phyloP scores from a whole-genome alignment of 768 basidiomycete species.

The Pleurotus tuber-regium region DNA sequence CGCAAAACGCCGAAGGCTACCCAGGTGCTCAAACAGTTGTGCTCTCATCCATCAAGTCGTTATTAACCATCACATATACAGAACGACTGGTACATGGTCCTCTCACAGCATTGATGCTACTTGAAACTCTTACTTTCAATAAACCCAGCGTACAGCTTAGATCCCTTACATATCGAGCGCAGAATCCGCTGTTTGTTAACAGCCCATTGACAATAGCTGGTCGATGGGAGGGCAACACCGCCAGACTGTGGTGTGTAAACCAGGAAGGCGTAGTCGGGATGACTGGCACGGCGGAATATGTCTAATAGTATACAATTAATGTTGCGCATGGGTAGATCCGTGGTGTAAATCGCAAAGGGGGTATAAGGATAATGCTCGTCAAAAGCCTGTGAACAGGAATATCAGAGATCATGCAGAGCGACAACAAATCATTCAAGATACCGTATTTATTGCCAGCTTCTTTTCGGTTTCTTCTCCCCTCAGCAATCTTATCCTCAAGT shows the following conservation, averaged over 20 bases:
- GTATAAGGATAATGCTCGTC: slow-evolving; percentile 27
- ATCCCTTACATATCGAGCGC: slow-evolving; percentile 59
- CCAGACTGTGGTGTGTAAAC: slow-evolving; percentile 40
- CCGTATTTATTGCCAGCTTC: slow-evolving; percentile 93
- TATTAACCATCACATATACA: slow-evolving; percentile 23
- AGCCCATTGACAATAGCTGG: slow-evolving; percentile 35
- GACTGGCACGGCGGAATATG: slow-evolving; percentile 15
- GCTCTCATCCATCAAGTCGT: background rate
- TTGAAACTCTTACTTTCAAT: slow-evolving; percentile 57
- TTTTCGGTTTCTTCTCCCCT: slow-evolving; percentile 80
- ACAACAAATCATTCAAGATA: slow-evolving; percentile 19
- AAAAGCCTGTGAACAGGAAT: slow-evolving; percentile 31
- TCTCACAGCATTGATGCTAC: slow-evolving; percentile 73
- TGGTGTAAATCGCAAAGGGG: too few species aligned
- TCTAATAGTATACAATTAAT: background rate
- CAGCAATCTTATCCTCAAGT: slow-evolving; percentile 80
- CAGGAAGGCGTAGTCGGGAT: slow-evolving; percentile 24
- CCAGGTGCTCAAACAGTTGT: slow-evolving; percentile 46
- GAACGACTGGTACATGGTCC: slow-evolving; percentile 87
- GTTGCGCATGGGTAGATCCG: too few species aligned
- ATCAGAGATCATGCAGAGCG: background rate
- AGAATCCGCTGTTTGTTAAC: slow-evolving; percentile 48
- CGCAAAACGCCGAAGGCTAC: slow-evolving; percentile 66
- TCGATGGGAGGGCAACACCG: slow-evolving; percentile 25
- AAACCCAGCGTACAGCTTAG: slow-evolving; percentile 45